Percentiles rank a stretch among this genome's conserved stretches.
phyloP scores from a whole-genome alignment of 768 basidiomycete genomes.

The Trametes punicea region DNA sequence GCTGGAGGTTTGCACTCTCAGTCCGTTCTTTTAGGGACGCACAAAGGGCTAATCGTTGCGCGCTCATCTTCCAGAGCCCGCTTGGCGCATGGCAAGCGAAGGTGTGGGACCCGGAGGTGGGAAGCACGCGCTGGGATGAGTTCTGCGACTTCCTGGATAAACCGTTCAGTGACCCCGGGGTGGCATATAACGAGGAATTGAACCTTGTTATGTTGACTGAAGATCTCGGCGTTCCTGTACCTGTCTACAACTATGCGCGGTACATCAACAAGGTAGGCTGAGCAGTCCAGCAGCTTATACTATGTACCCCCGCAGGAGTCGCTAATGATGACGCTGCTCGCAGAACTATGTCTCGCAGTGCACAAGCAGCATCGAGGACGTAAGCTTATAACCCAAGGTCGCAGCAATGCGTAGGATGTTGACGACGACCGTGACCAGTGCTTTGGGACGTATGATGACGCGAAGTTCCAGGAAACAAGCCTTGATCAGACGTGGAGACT shows the following conservation, averaged over 20 bases:
- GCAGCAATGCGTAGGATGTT: no score
- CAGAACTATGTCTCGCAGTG: conserved; percentile 60
- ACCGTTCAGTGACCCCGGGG: conserved; percentile 25
- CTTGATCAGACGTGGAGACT: conserved; percentile 77
- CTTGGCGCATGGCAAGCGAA: conserved; percentile 77
- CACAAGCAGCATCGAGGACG: conserved; percentile 52
- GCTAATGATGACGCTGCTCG: not conserved
- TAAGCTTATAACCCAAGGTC: conserved; percentile 26
- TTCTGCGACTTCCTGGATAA: conserved; percentile 59
- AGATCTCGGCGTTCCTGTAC: conserved; percentile 50
- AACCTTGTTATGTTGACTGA: conserved; percentile 44
- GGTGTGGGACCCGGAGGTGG: conserved; percentile 80
- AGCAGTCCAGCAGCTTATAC: not conserved
- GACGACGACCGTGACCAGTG: conserved; percentile 60
- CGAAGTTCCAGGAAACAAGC: conserved; percentile 56
- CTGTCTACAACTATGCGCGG: conserved; percentile 68
- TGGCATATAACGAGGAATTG: conserved; percentile 46
- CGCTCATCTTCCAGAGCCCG: conserved; percentile 41
- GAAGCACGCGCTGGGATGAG: conserved; percentile 58
- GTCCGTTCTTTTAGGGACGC: not conserved
- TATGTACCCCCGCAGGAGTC: no score
- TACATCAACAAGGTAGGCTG: conserved; percentile 67
- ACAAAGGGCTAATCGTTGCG: not conserved
- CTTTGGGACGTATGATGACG: conserved; percentile 79
- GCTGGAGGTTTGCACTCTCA: conserved; percentile 44